Evolutionary conservation across 345 rosid genomes (phyloP).

Genomic region (Eucalyptus brandiana): DNA sequence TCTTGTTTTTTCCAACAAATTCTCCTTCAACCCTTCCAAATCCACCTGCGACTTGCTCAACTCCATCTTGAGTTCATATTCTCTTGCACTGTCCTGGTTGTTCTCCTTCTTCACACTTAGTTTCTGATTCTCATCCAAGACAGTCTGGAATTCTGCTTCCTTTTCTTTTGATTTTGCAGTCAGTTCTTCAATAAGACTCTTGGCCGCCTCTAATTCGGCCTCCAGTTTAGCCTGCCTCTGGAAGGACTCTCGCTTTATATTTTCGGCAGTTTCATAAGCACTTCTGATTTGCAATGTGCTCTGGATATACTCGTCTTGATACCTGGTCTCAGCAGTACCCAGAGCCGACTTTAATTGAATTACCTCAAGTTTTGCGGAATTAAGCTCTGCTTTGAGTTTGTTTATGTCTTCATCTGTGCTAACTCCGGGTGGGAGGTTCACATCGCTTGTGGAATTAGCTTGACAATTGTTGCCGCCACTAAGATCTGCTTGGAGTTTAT

Average conservation of each 20-base stretch:
- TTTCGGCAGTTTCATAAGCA: slow-evolving; percentile 73
- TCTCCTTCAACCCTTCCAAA: slow-evolving; percentile 35
- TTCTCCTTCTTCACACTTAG: slow-evolving; percentile 31
- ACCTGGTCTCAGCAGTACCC: slow-evolving; percentile 66
- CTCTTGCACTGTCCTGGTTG: slow-evolving; percentile 16
- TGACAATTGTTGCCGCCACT: not conserved
- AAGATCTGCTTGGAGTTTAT: slow-evolving; percentile 32
- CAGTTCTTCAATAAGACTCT: slow-evolving; percentile 35
- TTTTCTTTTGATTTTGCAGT: not conserved
- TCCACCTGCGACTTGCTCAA: not conserved
- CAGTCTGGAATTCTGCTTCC: not conserved
- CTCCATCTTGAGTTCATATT: slow-evolving; percentile 19
- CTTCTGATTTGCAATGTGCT: slow-evolving; percentile 80
- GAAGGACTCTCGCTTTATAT: slow-evolving; percentile 30
- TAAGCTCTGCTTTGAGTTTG: slow-evolving; percentile 47
- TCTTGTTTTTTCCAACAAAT: slow-evolving; percentile 35
- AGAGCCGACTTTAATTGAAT: slow-evolving; percentile 54
- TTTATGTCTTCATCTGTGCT: slow-evolving; percentile 13
- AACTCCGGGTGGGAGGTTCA: not conserved
- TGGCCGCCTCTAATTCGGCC: slow-evolving; percentile 36
- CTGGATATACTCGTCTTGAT: slow-evolving; percentile 81
- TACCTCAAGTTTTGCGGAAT: slow-evolving; percentile 39
- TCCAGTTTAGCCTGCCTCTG: slow-evolving; percentile 47
- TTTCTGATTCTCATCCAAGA: slow-evolving; percentile 1
- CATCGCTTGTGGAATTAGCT: not conserved